Conservation (phyloP, 139 green algal genomes). For the Chlamydomonas schloesseri region DNA sequence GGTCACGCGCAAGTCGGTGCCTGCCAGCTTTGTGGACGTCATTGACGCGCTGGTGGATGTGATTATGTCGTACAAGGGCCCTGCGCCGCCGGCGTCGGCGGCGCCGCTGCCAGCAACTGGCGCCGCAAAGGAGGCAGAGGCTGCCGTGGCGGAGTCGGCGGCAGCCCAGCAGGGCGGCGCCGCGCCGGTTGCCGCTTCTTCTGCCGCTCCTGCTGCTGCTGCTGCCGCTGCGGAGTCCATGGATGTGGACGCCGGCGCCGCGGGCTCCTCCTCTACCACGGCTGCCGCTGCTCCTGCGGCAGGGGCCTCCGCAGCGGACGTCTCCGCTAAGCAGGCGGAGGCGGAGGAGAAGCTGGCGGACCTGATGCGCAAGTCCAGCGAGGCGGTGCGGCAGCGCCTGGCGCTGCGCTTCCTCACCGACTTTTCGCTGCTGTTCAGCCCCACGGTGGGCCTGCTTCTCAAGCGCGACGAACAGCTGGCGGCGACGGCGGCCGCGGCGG, state of each 20-base stretch:
- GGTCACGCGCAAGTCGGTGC: conserved; percentile 63
- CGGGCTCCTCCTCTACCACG: background rate
- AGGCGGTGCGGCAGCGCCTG: conserved; percentile 71
- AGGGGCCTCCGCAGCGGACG: background rate
- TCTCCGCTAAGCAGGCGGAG: background rate
- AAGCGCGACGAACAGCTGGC: conserved; percentile 80
- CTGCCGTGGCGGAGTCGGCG: no score
- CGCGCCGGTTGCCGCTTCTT: background rate
- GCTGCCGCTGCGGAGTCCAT: background rate
- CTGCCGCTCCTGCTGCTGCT: background rate
- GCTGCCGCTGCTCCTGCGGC: conserved; percentile 12
- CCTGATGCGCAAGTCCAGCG: conserved; percentile 33
- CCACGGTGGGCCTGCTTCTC: conserved; percentile 82
- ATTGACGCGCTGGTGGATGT: conserved; percentile 87
- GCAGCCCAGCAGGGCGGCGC: background rate
- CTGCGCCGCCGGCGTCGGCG: background rate
- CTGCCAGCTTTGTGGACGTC: conserved; percentile 82
- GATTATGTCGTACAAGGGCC: conserved; percentile 71
- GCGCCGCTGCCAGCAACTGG: no score
- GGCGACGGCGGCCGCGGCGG: background rate
- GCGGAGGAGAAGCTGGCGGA: conserved; percentile 49
- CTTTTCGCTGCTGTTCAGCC: conserved; percentile 83
- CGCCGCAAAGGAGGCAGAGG: no score
- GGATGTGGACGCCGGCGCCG: conserved; percentile 45
- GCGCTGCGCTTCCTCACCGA: conserved; percentile 88